phyloP scores from a whole-genome alignment of 2,329 filamentous ascomycete genomes.

The Akanthomyces uredinophilus region DNA sequence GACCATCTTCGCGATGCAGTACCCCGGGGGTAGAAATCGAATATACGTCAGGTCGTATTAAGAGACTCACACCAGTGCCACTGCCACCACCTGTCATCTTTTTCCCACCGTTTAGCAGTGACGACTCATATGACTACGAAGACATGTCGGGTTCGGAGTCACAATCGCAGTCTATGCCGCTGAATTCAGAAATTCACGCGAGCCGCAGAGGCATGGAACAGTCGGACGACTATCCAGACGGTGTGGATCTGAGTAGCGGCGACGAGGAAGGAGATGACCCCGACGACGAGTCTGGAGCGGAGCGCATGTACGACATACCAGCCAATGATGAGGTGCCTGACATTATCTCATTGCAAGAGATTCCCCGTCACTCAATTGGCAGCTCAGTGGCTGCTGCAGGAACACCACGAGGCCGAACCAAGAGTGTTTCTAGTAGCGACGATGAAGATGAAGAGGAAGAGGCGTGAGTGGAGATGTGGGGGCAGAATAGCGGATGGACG shows the following conservation, averaged over 20 bases:
- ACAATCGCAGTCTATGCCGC: slow-evolving; percentile 20
- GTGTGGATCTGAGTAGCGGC: slow-evolving; percentile 35
- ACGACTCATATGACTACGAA: slow-evolving; percentile 31
- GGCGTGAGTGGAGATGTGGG: neutral
- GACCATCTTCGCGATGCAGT: neutral
- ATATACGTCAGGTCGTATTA: slow-evolving; percentile 40
- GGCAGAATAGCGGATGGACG: neutral
- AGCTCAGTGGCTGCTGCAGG: slow-evolving; percentile 31
- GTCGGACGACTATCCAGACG: slow-evolving; percentile 38
- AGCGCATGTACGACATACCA: slow-evolving; percentile 27
- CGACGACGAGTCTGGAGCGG: slow-evolving; percentile 27
- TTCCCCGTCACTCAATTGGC: slow-evolving; percentile 21
- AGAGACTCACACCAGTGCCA: slow-evolving; percentile 40
- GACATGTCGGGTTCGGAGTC: slow-evolving; percentile 26
- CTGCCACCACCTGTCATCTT: slow-evolving; percentile 51
- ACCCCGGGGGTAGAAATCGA: slow-evolving; percentile 34
- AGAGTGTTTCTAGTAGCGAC: slow-evolving; percentile 24
- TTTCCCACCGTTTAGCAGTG: slow-evolving; percentile 42
- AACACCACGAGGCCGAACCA: slow-evolving; percentile 26
- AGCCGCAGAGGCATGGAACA: slow-evolving; percentile 32
- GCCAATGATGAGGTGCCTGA: slow-evolving; percentile 15
- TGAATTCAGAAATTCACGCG: slow-evolving; percentile 25
- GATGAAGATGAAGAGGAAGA: slow-evolving; percentile 7
- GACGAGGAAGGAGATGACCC: slow-evolving; percentile 39
- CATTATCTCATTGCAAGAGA: slow-evolving; percentile 6